Percentiles rank a stretch among this genome's conserved stretches.
phyloP scores from a whole-genome alignment of 768 basidiomycete species.

The Suillus subalutaceus region DNA sequence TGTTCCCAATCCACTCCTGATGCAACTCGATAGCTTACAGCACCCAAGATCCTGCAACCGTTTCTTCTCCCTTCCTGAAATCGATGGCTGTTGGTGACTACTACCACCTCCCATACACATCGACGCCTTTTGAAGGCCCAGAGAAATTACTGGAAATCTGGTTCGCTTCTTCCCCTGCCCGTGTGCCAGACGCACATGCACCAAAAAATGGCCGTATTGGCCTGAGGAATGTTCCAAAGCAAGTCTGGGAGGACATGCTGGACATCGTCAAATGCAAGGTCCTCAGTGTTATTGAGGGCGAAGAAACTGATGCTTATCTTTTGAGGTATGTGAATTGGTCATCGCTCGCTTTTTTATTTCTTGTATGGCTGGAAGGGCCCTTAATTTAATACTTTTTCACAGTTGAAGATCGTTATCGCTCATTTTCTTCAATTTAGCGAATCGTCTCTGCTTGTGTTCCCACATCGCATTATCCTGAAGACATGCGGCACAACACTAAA shows the following conservation, averaged over 20 bases:
- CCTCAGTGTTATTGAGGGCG: constrained; percentile 84
- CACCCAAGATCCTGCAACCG: constrained; percentile 16
- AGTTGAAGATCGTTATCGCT: constrained; percentile 14
- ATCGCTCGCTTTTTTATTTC: constrained; percentile 10
- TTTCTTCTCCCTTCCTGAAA: constrained; percentile 2
- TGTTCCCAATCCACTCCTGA: constrained; percentile 9
- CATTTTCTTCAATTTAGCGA: constrained; percentile 60
- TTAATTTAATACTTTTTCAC: not conserved
- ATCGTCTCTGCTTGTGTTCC: constrained; percentile 93
- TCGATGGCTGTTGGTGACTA: constrained; percentile 31
- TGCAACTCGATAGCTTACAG: constrained; percentile 52
- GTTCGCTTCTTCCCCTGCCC: constrained; percentile 82
- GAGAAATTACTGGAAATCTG: constrained; percentile 97
- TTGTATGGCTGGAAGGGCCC: not conserved
- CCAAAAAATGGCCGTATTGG: constrained; percentile 57
- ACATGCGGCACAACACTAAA: constrained; percentile 99
- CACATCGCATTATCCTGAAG: constrained; percentile 96
- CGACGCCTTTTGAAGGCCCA: constrained; percentile 84
- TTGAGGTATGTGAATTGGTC: constrained; percentile 67
- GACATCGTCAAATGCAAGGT: constrained; percentile 97
- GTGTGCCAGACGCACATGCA: constrained; percentile 50
- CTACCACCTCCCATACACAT: constrained; percentile 27
- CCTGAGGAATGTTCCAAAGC: constrained; percentile 72
- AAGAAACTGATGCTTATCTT: constrained; percentile 94
- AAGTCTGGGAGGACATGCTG: constrained; percentile 96